Base-by-base conservation (phyloP, 2,329 filamentous ascomycete genomes). In the Aspergillus chevalieri region DNA sequence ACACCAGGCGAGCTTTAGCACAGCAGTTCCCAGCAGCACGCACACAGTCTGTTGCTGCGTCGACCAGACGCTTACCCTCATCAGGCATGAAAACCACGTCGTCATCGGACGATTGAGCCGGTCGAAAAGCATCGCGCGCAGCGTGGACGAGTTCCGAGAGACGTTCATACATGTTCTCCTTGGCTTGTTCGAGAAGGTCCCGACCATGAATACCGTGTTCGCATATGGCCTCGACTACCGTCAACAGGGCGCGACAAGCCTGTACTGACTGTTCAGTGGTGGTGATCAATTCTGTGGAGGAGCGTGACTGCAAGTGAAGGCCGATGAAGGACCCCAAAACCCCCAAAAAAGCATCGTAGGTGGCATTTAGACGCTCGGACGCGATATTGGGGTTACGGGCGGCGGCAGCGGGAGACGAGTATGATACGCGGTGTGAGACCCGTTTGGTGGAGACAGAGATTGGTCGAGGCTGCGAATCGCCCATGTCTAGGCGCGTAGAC, bases 261-360 rank as follows among this genome's bases (percentile, higher is more conserved):
- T 83, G 78, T 8, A 91, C 87, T 7, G 91, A 89, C 65, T 92
- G 85, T 64, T 88, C 85, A 44, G 94, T 92, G 14, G 88, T 90
- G 9, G 84, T 73, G 28, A 90, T 83, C 44, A 97, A 78, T 65
- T 95, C 90, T 1, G 86, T 82, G 7, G 89, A 86, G 6, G 90
- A 93, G 54, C 93, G 86, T n/a, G 91, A 93, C 66, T 96, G 90
- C 52, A 96, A 77, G 68, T 96, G 89, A 49, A 96, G 79, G 14
- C 93, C 93, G 65, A 97, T 92, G 66, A 97, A 95, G 4, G 89
- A 94, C 46, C 89, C 92, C 46, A 98, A 81, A 63, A 91, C 87
- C 6, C 91, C 93, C 47, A 98, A 75, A 63, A 97, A 95, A 6
- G 82, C 82, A 71, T 97, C 91, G 71, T 96, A 90, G 46, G 84